phyloP scores from a whole-genome alignment of 2,329 filamentous ascomycete genomes.

The Sphaerostilbella broomeana region DNA sequence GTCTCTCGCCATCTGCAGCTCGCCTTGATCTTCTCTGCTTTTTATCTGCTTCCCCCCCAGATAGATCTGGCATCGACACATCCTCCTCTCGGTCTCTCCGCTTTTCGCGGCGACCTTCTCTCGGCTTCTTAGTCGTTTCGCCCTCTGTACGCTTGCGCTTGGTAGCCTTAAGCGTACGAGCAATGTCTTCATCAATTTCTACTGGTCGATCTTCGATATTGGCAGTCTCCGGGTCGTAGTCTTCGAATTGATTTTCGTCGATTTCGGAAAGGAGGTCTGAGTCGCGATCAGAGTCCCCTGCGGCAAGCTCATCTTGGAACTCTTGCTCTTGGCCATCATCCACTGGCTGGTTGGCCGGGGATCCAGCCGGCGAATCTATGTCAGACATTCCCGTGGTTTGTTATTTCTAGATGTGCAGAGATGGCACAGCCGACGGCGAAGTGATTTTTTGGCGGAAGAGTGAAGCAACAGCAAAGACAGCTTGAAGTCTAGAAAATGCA shows the following conservation, averaged over 20 bases:
- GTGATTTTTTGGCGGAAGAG: too few species aligned
- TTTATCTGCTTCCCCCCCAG: constrained; percentile 36
- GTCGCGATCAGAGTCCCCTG: constrained; percentile 46
- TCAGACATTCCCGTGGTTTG: constrained; percentile 37
- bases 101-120: constrained; percentile 65
- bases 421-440: too few species aligned
- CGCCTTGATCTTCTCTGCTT: constrained; percentile 43
- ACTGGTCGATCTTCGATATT: constrained; percentile 57
- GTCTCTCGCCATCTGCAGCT: constrained; percentile 41
- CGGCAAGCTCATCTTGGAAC: constrained; percentile 34
- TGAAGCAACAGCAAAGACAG: too few species aligned
- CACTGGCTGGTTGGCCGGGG: constrained; percentile 30
- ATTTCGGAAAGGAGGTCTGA: constrained; percentile 60
- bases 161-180: constrained; percentile 56
- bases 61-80: constrained; percentile 41
- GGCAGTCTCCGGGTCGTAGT: constrained; percentile 59
- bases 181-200: constrained; percentile 62
- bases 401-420: too few species aligned
- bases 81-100: constrained; percentile 44
- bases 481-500: too few species aligned
- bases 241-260: constrained; percentile 62
- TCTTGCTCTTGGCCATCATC: constrained; percentile 38
- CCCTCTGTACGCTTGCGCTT: constrained; percentile 60
- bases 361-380: constrained; percentile 35
- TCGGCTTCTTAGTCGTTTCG: constrained; percentile 63